Evolutionary conservation across 805 yeast species (phyloP).

Genomic region (Nadsonia fulvescens): DNA sequence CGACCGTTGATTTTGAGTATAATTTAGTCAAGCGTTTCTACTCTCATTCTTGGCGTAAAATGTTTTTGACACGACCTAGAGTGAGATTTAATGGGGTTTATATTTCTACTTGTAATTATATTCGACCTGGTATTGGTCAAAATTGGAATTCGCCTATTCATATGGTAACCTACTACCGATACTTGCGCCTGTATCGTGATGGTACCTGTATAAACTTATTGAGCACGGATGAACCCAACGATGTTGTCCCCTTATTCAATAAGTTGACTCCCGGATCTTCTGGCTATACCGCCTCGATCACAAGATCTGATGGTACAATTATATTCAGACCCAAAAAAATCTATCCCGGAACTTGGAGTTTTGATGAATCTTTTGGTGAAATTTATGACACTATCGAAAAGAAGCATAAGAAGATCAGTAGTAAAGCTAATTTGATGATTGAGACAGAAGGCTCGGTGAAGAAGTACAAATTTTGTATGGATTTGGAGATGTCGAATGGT

Average conservation of each 20-base stretch:
- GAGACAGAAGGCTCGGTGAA: conserved; percentile 40
- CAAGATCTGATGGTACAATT: conserved; percentile 8
- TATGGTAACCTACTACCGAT: conserved; percentile 77
- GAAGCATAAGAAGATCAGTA: conserved; percentile 23
- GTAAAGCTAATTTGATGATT: conserved; percentile 32
- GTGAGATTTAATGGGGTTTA: conserved; percentile 70
- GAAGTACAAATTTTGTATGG: conserved; percentile 45
- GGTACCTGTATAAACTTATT: conserved; percentile 58
- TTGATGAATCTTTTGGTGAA: conserved; percentile 10
- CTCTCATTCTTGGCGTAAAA: conserved; percentile 22
- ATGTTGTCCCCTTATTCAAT: conserved; percentile 40
- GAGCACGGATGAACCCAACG: conserved; percentile 52
- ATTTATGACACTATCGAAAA: conserved; percentile 7
- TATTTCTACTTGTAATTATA: conserved; percentile 68
- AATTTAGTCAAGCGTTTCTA: no score
- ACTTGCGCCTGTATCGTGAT: conserved; percentile 60
- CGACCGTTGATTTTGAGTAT: no score
- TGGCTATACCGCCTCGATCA: conserved; percentile 4
- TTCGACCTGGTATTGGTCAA: conserved; percentile 63
- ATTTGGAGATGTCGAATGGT: conserved; percentile 36
- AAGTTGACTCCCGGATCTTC: conserved; percentile 6
- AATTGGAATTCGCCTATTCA: conserved; percentile 63
- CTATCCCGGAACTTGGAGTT: conserved; percentile 9
- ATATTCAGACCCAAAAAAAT: conserved; percentile 9
- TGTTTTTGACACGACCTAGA: conserved; percentile 54